Evolutionary conservation across 768 basidiomycete genomes (phyloP), one percentile per base, ranked within the genome.

Genomic region (Russula sp.): DNA sequence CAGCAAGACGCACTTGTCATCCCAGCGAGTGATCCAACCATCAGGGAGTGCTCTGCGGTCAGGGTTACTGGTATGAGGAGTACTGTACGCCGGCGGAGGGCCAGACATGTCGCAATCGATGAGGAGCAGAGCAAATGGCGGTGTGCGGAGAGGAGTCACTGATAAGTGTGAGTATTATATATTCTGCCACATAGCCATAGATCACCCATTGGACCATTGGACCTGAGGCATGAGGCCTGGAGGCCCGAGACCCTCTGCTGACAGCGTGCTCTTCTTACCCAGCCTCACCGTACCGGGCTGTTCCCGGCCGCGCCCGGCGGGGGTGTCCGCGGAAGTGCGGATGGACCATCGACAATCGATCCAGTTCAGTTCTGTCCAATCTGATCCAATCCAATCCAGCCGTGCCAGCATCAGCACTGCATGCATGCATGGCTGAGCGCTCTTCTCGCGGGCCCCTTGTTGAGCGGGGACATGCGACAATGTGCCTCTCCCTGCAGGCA

Each of bases 21-120:
- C 87, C 67, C 77, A 90, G 67, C 88, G 85, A 18, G 79, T 73
- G 18, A 82, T 75, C 87, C 87, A 90, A 42, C 88, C 88, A 1
- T 73, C 74, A 10, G 88, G 88, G 1, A 90, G 77, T 5, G 76
- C 74, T 56, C 88, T 80, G 13, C 73, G 70, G 69, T 90, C 88
- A n/a, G 80, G 80, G 71, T 83, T 83, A 10, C 62, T 48, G 16
- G 64, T 43, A 39, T 67, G 55, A 46, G 61, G 45, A 22, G 22
- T 34, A 69, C 68, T 50, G 52, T 50, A 70, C 61, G 69, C 43
- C 49, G 57, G 73, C 74, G 51, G 66, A 29, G 59, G 74, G 72
- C 47, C 81, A 76, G 59, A 80, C 78, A 59, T 76, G 72, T 61
- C 56, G 77, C 70, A 71, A 83, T 80, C 68, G 66, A 72, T 64